These are phyloP conservation scores for Sechiopsis laciniata DNA, from an alignment of 306 rosid species.

Conservation along the genomic window DNA sequence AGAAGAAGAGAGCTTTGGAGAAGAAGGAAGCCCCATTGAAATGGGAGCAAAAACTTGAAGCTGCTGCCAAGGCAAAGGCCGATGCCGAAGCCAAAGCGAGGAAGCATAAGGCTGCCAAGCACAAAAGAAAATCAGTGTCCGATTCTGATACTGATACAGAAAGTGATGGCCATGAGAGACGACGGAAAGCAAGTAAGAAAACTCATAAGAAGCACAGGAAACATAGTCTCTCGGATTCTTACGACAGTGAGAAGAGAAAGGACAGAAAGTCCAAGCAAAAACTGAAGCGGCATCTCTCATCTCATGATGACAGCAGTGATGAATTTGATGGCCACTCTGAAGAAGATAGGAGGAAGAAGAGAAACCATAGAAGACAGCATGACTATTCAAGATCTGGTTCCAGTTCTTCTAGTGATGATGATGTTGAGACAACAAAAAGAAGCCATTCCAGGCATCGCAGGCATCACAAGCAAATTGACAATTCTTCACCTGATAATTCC, in stretches of 20 bases:
- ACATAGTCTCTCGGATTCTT: conserved; percentile 47
- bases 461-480: conserved; percentile 36
- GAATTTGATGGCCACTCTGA: conserved; percentile 43
- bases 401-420: conserved; percentile 40
- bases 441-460: conserved; percentile 45
- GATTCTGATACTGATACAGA: no score
- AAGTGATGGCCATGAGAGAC: conserved; percentile 26
- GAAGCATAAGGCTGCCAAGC: no score
- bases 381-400: conserved; percentile 44
- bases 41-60: conserved; percentile 94
- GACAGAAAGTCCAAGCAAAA: conserved; percentile 52
- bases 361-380: conserved; percentile 42
- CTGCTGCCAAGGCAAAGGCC: conserved; percentile 67
- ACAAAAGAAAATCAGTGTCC: no score
- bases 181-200: conserved; percentile 48
- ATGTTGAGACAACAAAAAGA: conserved; percentile 32
- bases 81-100: conserved; percentile 21
- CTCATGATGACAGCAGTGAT: conserved; percentile 45
- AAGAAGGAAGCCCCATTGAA: conserved; percentile 91
- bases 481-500: conserved; percentile 33
- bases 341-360: conserved; percentile 64
- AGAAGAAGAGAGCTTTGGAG: conserved; percentile 80
- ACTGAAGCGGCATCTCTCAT: conserved; percentile 40
- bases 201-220: conserved; percentile 59
- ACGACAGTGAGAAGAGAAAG: conserved; percentile 52